Evolutionary conservation across 2,329 filamentous ascomycete genomes (phyloP).

Genomic region (Microdochium trichocladiopsis): DNA sequence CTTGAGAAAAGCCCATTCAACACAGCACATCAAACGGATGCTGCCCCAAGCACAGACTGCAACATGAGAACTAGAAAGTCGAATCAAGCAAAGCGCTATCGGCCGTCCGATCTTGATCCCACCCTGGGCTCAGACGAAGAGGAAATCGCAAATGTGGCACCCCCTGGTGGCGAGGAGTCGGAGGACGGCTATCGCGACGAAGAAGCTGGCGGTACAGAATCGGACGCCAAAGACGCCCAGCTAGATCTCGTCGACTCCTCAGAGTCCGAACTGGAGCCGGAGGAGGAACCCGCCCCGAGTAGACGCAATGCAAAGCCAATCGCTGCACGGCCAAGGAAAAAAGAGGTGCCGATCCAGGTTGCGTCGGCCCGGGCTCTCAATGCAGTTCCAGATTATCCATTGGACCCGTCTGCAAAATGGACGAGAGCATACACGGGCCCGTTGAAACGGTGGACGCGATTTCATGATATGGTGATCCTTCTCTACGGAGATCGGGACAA

Average conservation of each 20-base stretch:
- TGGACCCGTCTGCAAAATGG: slow-evolving; percentile 22
- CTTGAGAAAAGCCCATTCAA: too few relatives aligned
- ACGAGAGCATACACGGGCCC: slow-evolving; percentile 22
- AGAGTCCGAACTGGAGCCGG: background rate
- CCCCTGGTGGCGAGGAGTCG: slow-evolving; percentile 2
- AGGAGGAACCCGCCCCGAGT: slow-evolving; percentile 2
- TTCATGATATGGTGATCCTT: slow-evolving; percentile 16
- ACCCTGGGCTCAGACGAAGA: slow-evolving; percentile 14
- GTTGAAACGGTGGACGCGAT: slow-evolving; percentile 22
- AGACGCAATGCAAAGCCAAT: slow-evolving; percentile 8
- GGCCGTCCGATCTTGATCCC: slow-evolving; percentile 9
- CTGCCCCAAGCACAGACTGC: background rate
- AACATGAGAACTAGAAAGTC: slow-evolving; percentile 20
- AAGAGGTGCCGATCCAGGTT: background rate
- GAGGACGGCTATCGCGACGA: slow-evolving; percentile 6
- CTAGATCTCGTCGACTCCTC: background rate
- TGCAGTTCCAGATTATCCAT: slow-evolving; percentile 20
- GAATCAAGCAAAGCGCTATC: slow-evolving; percentile 17
- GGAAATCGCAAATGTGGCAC: slow-evolving; percentile 2
- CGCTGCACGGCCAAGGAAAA: slow-evolving; percentile 2
- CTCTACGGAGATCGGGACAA: slow-evolving; percentile 19
- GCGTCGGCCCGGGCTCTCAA: slow-evolving; percentile 1
- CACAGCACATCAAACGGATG: background rate
- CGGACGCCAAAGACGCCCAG: background rate
- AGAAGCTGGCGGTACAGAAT: slow-evolving; percentile 4